These are phyloP conservation scores for Talaromyces pinophilus DNA, from an alignment of 2,329 filamentous ascomycete species.

Conservation along the genomic window DNA sequence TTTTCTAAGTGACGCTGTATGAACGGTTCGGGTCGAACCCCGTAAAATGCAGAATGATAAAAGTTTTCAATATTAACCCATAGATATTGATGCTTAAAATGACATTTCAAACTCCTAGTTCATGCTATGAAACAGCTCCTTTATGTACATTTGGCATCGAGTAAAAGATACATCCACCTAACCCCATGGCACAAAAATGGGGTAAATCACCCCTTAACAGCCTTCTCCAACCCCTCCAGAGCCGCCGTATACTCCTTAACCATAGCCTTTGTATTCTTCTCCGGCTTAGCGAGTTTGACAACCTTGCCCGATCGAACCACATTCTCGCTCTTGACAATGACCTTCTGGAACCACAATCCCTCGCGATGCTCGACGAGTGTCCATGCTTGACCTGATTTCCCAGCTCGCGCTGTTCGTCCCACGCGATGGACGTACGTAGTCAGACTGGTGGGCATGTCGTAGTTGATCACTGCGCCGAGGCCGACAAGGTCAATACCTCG, in stretches of 20 bases:
- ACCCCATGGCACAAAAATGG: not conserved
- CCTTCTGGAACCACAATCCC: constrained; percentile 88
- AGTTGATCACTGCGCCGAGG: constrained; percentile 86
- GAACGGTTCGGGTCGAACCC: no score
- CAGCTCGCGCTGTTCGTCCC: constrained; percentile 84
- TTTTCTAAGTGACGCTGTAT: no score
- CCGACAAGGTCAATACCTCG: constrained; percentile 81
- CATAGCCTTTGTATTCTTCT: constrained; percentile 29
- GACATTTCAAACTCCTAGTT: not conserved
- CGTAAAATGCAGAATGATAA: no score
- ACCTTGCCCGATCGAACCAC: constrained; percentile 35
- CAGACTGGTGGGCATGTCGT: constrained; percentile 80
- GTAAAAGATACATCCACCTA: not conserved
- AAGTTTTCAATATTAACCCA: not conserved
- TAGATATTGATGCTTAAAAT: not conserved
- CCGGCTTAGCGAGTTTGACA: constrained; percentile 34
- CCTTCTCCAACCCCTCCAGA: constrained; percentile 40
- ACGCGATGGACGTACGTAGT: constrained; percentile 89
- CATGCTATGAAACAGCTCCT: not conserved
- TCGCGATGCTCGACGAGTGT: constrained; percentile 81
- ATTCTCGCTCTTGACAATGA: constrained; percentile 62
- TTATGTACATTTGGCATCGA: not conserved
- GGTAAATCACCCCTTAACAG: constrained; percentile 33
- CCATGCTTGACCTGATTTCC: constrained; percentile 75
- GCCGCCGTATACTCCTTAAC: constrained; percentile 38